These are phyloP conservation scores for Chlorociboria aeruginascens DNA, from an alignment of 495 filamentous ascomycete genomes.

Conservation along the genomic window DNA sequence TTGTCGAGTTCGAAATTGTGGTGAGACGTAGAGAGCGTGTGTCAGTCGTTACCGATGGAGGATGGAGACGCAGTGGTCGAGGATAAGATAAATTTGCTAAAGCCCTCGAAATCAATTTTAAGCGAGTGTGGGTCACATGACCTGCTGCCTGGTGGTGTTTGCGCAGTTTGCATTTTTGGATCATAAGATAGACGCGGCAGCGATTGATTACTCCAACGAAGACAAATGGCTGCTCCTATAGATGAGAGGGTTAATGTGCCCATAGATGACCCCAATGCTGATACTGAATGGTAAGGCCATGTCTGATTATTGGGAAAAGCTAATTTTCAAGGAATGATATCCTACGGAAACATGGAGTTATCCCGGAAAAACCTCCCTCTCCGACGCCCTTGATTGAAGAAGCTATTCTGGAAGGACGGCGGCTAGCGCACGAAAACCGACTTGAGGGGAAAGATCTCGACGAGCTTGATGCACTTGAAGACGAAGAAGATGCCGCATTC, in stretches of 20 bases:
- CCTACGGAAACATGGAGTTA: slow-evolving; percentile 87
- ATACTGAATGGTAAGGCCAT: slow-evolving; percentile 80
- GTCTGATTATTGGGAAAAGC: background rate
- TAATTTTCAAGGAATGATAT: slow-evolving; percentile 78
- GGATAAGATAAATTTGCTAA: background rate
- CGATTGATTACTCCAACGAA: background rate
- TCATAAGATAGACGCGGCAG: background rate
- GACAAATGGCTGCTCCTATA: slow-evolving; percentile 58
- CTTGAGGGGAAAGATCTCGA: slow-evolving; percentile 89
- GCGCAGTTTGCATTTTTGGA: background rate
- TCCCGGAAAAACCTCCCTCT: slow-evolving; percentile 90
- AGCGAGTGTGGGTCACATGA: slow-evolving; percentile 10
- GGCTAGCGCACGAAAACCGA: slow-evolving; percentile 75
- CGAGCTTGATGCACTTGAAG: slow-evolving; percentile 86
- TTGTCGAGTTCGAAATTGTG: slow-evolving; percentile 23
- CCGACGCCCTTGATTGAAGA: slow-evolving; percentile 92
- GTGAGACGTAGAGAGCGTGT: slow-evolving; percentile 21
- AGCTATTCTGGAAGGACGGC: slow-evolving; percentile 72
- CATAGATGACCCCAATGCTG: slow-evolving; percentile 88
- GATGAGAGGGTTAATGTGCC: slow-evolving; percentile 62
- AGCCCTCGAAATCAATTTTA: background rate
- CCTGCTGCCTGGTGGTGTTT: background rate
- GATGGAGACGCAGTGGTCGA: slow-evolving; percentile 2
- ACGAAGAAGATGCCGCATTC: slow-evolving; percentile 83
- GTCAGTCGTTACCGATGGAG: slow-evolving; percentile 22